Evolutionary conservation across 257 asterid species (phyloP), one percentile per base, ranked within the genome.

Genomic region (Echium plantagineum): DNA sequence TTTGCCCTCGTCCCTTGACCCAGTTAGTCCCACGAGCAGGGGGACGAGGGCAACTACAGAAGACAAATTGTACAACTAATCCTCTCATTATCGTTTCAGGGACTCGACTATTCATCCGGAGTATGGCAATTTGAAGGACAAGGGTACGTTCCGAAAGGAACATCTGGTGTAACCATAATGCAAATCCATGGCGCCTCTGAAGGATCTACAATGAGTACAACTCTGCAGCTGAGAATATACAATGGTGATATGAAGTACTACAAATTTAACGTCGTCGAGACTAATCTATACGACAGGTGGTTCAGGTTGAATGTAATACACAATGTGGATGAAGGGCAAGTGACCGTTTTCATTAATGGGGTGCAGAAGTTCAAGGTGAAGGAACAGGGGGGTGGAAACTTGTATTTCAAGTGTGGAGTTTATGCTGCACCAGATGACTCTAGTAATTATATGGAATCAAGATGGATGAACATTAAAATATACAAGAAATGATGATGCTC

Each of bases 381-480:
- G 22, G 79, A 77, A 62, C 61, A 63, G 24, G 77, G 77, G 18
- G 77, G 77, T 3, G 73, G 77, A 4, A 71, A 77, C 28, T 60
- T 73, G 57, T 59, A 71, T 51, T 77, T 77, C 69, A 74, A 73
- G 52, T 77, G 82, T 69, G 77, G 82, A 20, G 75, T 74, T n/a
- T 73, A 73, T 65, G 82, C 70, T 20, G 75, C 79, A 7, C 74
- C 72, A 7, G 62, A 65, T 21, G 56, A 35, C 15, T 52, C 62
- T 1, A 66, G 72, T 55, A 53, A 54, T 15, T 54, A 67, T 10
- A 63, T 63, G 70, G 73, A 72, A 52, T 67, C 70, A 48, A 72
- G 70, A 46, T 67, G 70, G 70, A 67, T 24, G 63, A 30, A 54
- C 10, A 63, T 71, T 38, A 66, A 26, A 30, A 66, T 61, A 49